A percentile compares a stretch with the other conserved stretches of the same genome.
These are phyloP conservation scores for Schizopora paradoxa DNA, from an alignment of 1,284 basidiomycete genomes.

Conservation along the genomic window DNA sequence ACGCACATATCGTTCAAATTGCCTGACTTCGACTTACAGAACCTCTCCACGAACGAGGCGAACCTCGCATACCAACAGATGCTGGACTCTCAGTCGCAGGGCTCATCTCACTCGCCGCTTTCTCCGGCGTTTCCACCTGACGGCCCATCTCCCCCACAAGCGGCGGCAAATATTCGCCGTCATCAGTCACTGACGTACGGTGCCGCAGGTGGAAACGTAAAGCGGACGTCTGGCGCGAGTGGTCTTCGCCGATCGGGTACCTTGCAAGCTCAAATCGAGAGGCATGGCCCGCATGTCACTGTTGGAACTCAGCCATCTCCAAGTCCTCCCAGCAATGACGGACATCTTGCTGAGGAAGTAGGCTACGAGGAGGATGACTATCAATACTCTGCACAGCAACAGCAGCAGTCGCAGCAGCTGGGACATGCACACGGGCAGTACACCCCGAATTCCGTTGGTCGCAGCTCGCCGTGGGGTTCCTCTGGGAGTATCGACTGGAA, in stretches of 20 bases:
- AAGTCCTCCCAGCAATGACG: conserved; percentile 49
- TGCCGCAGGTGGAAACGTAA: conserved; percentile 40
- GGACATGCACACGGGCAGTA: conserved; percentile 36
- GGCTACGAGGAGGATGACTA: conserved; percentile 47
- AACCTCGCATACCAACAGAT: conserved; percentile 37
- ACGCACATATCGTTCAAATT: conserved; percentile 9
- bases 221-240: conserved; percentile 36
- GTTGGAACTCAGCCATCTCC: conserved; percentile 36
- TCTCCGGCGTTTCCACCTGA: conserved; percentile 53
- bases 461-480: conserved; percentile 60
- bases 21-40: conserved; percentile 4
- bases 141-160: conserved; percentile 65
- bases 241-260: conserved; percentile 70
- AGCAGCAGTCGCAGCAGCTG: conserved; percentile 22
- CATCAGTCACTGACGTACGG: conserved; percentile 76
- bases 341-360: conserved; percentile 54
- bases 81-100: conserved; percentile 41
- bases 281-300: conserved; percentile 27
- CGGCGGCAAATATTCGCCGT: conserved; percentile 61
- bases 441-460: conserved; percentile 56
- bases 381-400: conserved; percentile 18
- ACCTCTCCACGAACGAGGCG: not conserved
- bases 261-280: conserved; percentile 46
- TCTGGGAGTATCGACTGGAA: conserved; percentile 51
- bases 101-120: conserved; percentile 46